Base-by-base conservation (phyloP, 139 green algal genomes). In the Chlorella vulgaris region DNA sequence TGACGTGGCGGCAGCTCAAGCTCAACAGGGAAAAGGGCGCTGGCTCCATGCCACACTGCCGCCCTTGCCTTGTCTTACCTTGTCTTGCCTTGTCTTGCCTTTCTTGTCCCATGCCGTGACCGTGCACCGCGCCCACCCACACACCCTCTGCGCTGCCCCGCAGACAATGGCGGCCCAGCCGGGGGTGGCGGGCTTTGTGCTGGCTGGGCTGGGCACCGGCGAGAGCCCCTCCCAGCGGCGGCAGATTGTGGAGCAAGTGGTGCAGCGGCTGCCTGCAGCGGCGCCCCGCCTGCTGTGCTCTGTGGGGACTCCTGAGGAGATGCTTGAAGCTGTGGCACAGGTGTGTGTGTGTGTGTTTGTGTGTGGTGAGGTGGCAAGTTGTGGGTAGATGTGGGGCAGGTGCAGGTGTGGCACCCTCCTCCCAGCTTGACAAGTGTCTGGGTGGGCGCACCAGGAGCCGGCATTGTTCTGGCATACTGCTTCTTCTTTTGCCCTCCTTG, bases 131-230 rank as follows among this genome's bases (percentile, higher is more conserved):
- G 55, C 22, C 18, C 22, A 21, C 55, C 55, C 15, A n/a, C 22
- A 8, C 55, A 55, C 47, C 47, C 47, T n/a, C n/a, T n/a, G n/a
- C n/a, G n/a, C n/a, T 10, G 10, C 13, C 47, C 47, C 15, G 47
- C 73, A 79, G 73, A 82, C 81, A 8, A 82, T 51, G n/a, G 58
- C 68, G 22, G 73, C 67, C 29, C 51, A 43, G 35, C 42, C 40
- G 15, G 74, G 43, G 33, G n/a, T 83, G 19, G 35, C 82, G 84
- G 92, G 92, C 22, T 90, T 90, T 42, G 86, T 86, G 19, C 43
- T 95, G 22, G 85, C 81, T n/a, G 92, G 90, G 1, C 89, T 96
- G 74, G 90, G 89, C 53, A 93, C 90, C 7, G 92, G 92, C 0
- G 92, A 96, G 70, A 66, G 40, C 1, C 81, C 84, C 13, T 67